Percentiles rank a stretch among this genome's conserved stretches.
phyloP scores from a whole-genome alignment of 768 basidiomycete species.

The Porpolomopsis calyptriformis region DNA sequence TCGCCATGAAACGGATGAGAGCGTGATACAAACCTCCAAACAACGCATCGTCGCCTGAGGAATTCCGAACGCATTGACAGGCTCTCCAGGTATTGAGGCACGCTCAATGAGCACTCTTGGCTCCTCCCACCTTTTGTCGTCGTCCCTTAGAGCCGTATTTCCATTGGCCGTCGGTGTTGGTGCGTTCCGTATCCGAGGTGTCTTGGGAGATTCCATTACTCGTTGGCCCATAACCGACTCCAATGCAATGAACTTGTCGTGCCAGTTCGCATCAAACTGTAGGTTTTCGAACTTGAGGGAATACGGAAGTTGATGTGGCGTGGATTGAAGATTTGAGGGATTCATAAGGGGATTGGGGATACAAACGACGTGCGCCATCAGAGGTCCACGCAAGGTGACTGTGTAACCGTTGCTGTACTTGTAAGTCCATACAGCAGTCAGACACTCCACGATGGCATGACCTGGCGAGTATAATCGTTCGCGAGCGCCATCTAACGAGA shows the following conservation, averaged over 20 bases:
- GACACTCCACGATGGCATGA: conserved; percentile 57
- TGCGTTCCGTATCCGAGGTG: conserved; percentile 22
- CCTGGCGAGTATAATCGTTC: conserved; percentile 44
- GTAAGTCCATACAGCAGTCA: conserved; percentile 71
- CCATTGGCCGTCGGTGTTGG: conserved; percentile 15
- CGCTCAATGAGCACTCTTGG: conserved; percentile 47
- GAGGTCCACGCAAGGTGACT: conserved; percentile 64
- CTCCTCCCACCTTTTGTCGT: conserved; percentile 59
- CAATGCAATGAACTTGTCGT: conserved; percentile 67
- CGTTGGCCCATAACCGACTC: conserved; percentile 49
- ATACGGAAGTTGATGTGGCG: conserved; percentile 16
- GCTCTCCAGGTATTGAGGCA: conserved; percentile 67
- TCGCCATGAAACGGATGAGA: neutral
- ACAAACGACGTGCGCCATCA: conserved; percentile 50
- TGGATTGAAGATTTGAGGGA: conserved; percentile 18
- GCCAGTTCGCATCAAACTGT: conserved; percentile 58
- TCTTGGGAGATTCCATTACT: conserved; percentile 30
- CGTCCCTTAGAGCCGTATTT: conserved; percentile 27
- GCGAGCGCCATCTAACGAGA: conserved; percentile 68
- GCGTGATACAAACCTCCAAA: conserved; percentile 49
- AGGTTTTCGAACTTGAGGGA: conserved; percentile 62
- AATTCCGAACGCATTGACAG: conserved; percentile 81
- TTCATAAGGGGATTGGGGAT: conserved; percentile 20
- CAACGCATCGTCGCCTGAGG: conserved; percentile 85
- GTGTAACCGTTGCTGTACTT: conserved; percentile 71